Evolutionary conservation across 1,139 yeast genomes (phyloP).

Genomic region (Wickerhamomyces sp.): DNA sequence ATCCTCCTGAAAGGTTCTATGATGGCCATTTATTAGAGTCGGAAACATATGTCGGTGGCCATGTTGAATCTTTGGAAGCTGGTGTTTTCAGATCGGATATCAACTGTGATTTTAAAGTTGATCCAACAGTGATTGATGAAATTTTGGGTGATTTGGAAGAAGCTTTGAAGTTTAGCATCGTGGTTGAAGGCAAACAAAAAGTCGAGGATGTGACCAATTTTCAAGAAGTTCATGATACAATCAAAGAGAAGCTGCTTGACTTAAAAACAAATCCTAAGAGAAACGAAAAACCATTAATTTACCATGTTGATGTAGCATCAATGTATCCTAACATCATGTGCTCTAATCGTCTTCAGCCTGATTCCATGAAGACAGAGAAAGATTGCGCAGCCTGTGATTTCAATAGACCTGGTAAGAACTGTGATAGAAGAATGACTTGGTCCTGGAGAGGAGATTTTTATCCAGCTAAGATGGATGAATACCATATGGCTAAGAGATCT

Average conservation of each 20-base stretch:
- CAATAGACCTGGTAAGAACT: conserved; percentile 88
- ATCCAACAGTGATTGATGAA: conserved; percentile 80
- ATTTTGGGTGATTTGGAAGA: conserved; percentile 66
- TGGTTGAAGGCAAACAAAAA: conserved; percentile 71
- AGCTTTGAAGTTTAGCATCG: conserved; percentile 79
- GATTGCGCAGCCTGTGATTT: conserved; percentile 98
- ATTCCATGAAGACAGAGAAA: conserved; percentile 91
- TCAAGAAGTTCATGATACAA: conserved; percentile 63
- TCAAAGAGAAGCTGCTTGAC: conserved; percentile 50
- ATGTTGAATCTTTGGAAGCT: conserved; percentile 95
- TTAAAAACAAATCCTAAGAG: conserved; percentile 62
- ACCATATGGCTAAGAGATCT: conserved; percentile 83
- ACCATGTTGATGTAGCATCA: conserved; percentile 98
- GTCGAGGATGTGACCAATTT: conserved; percentile 76
- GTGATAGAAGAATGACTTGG: conserved; percentile 94
- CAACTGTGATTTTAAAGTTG: conserved; percentile 68
- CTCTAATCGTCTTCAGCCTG: conserved; percentile 95
- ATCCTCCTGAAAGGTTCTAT: conserved; percentile 88
- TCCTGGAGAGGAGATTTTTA: conserved; percentile 97
- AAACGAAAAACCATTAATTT: conserved; percentile 77
- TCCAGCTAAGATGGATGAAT: conserved; percentile 91
- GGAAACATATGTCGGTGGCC: conserved; percentile 98
- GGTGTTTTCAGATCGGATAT: conserved; percentile 95
- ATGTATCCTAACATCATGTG: conserved; percentile 99
- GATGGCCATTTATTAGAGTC: conserved; percentile 92